Evolutionary conservation across 345 rosid genomes (phyloP).

Genomic region (Psidium guajava): DNA sequence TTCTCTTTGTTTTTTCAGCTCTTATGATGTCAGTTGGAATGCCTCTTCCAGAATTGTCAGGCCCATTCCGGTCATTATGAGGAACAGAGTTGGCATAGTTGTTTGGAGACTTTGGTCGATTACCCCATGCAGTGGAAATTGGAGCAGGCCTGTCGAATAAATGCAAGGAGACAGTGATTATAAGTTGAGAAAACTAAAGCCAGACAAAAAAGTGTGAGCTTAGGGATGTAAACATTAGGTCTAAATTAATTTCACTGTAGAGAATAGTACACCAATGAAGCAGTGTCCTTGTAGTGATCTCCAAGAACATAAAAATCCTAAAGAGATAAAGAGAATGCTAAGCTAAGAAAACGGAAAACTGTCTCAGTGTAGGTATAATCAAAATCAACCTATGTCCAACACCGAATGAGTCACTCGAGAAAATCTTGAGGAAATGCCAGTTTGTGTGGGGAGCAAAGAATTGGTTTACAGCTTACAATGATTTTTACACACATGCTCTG

Average conservation of each 20-base stretch:
- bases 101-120: constrained; percentile 21
- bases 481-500: background rate
- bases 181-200: background rate
- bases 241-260: background rate
- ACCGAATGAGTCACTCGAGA: background rate
- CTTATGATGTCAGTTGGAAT: constrained; percentile 14
- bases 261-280: background rate
- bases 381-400: background rate
- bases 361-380: background rate
- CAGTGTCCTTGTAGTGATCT: background rate
- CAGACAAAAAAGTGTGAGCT: background rate
- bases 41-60: constrained; percentile 15
- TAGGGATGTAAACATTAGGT: background rate
- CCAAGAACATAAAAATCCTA: background rate
- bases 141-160: constrained; percentile 29
- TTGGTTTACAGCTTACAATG: background rate
- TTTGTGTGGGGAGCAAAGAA: background rate
- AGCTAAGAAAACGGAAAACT: background rate
- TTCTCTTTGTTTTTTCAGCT: constrained; percentile 30
- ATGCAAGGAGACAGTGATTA: background rate
- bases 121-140: constrained; percentile 20
- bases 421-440: background rate
- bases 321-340: background rate
- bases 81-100: constrained; percentile 10
- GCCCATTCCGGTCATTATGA: constrained; percentile 20